Conservation (phyloP, 306 rosid genomes). For the Glycine soja region DNA sequence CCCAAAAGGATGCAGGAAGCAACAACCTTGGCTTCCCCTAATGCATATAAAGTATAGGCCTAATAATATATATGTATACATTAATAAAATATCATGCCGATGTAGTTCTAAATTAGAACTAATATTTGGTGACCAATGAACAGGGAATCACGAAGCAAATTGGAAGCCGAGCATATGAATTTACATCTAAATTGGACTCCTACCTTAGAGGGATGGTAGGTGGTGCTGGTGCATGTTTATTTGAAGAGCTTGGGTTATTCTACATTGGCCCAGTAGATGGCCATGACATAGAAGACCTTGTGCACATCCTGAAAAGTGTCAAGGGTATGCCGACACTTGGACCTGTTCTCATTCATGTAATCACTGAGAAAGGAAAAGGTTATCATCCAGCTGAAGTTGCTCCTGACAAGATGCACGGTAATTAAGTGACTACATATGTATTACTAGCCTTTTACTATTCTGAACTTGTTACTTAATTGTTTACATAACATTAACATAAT, state of each 20-base stretch:
- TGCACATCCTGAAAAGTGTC: slow-evolving; percentile 52
- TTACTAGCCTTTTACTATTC: neutral
- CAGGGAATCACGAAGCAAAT: slow-evolving; percentile 60
- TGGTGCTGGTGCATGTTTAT: slow-evolving; percentile 56
- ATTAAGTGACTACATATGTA: neutral
- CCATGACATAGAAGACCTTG: slow-evolving; percentile 64
- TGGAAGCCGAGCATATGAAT: slow-evolving; percentile 55
- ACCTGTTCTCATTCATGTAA: slow-evolving; percentile 65
- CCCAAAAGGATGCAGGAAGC: too few relatives aligned
- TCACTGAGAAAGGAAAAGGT: slow-evolving; percentile 79
- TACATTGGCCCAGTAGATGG: slow-evolving; percentile 77
- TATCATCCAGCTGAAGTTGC: slow-evolving; percentile 72
- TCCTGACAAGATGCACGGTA: slow-evolving; percentile 75
- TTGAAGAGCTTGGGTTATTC: slow-evolving; percentile 71
- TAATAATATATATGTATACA: too few relatives aligned
- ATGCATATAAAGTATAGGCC: too few relatives aligned
- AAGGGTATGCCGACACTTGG: slow-evolving; percentile 60
- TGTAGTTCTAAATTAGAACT: neutral
- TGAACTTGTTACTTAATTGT: neutral
- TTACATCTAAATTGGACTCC: slow-evolving; percentile 60
- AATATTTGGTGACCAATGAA: neutral
- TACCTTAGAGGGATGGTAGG: slow-evolving; percentile 55
- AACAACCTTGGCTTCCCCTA: too few relatives aligned
- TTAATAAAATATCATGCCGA: neutral
- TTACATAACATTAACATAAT: neutral